Conservation (phyloP, 768 basidiomycete genomes). For the Mycena leptocephala region DNA sequence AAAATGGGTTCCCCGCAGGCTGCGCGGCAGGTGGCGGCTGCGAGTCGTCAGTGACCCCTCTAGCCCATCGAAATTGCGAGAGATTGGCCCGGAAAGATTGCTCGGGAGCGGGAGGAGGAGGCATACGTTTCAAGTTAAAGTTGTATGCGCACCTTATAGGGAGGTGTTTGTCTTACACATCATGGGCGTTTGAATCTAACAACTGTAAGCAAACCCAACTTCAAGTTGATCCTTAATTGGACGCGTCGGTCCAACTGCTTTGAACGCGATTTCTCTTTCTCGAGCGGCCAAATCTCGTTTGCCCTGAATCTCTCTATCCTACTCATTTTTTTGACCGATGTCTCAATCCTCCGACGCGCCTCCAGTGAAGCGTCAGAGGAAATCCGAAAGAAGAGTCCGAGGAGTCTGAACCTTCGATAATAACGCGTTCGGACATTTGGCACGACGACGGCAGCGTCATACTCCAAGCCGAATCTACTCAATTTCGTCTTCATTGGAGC, state of each 20-base stretch:
- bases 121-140: background rate
- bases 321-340: background rate
- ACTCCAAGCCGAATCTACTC: slow-evolving; percentile 40
- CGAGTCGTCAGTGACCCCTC: slow-evolving; percentile 81
- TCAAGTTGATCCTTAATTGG: too few species aligned
- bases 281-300: too few species aligned
- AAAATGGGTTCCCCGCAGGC: slow-evolving; percentile 76
- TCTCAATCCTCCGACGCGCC: background rate
- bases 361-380: slow-evolving; percentile 11
- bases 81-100: slow-evolving; percentile 83
- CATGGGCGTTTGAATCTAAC: background rate
- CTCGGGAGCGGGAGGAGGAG: slow-evolving; percentile 55
- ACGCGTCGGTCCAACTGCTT: background rate
- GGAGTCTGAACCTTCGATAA: background rate
- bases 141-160: background rate
- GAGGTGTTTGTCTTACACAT: background rate
- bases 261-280: too few species aligned
- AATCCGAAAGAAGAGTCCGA: background rate
- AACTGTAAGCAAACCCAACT: background rate
- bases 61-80: slow-evolving; percentile 91
- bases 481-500: slow-evolving; percentile 51
- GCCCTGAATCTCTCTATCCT: too few species aligned
- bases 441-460: slow-evolving; percentile 49
- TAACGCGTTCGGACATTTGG: slow-evolving; percentile 41
- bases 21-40: slow-evolving; percentile 58